A percentile compares a stretch with the other conserved stretches of the same genome.
phyloP scores from a whole-genome alignment of 768 basidiomycete species.

The Leccinum barrowsii region DNA sequence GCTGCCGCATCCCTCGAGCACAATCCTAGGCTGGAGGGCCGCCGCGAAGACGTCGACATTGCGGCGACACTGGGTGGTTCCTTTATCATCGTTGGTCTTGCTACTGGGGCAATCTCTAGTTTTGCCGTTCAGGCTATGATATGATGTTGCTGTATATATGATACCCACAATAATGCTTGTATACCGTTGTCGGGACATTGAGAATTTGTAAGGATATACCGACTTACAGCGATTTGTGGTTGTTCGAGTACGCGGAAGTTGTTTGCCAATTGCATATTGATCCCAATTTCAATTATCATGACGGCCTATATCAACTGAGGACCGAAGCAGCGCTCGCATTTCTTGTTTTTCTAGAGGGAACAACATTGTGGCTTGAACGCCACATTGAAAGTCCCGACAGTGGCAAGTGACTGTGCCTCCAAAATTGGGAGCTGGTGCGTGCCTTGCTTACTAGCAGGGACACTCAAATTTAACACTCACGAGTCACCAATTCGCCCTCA shows the following conservation, averaged over 20 bases:
- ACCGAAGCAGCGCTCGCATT: too few relatives aligned
- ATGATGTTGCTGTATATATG: conserved; percentile 36
- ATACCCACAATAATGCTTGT: neutral
- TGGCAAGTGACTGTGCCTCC: too few relatives aligned
- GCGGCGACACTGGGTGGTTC: conserved; percentile 82
- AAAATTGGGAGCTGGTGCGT: too few relatives aligned
- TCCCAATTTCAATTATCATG: too few relatives aligned
- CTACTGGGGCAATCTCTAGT: conserved; percentile 71
- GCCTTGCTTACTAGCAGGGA: too few relatives aligned
- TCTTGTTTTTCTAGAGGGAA: too few relatives aligned
- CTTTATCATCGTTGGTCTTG: conserved; percentile 73
- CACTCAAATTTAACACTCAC: too few relatives aligned
- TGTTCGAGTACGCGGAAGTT: too few relatives aligned
- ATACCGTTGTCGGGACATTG: neutral
- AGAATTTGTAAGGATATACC: neutral
- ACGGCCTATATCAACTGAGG: too few relatives aligned
- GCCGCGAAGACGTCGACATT: conserved; percentile 78
- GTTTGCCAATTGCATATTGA: neutral
- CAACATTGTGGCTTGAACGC: too few relatives aligned
- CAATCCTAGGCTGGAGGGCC: conserved; percentile 67
- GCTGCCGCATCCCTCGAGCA: conserved; percentile 76
- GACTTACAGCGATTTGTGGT: neutral
- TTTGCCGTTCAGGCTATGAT: conserved; percentile 73
- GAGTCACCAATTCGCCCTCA: too few relatives aligned
- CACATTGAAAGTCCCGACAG: too few relatives aligned